Evolutionary conservation across 1,284 basidiomycete species (phyloP), one percentile per base, ranked within the genome.

Genomic region (Cystobasidiaceae sp.): DNA sequence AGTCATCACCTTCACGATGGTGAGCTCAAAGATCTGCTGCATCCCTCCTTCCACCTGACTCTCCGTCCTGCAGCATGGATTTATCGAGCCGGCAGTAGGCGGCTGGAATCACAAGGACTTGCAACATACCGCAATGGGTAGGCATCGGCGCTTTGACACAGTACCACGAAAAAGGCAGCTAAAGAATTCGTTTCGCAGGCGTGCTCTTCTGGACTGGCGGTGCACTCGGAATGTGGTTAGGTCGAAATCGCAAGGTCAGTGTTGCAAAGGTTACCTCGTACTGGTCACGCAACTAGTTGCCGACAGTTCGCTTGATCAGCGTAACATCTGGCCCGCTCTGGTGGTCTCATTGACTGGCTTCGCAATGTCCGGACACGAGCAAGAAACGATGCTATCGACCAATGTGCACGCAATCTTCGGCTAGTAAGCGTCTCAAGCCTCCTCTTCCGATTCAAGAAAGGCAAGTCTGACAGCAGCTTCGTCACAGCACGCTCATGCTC

Each of bases 1-100:
- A 56, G 86, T 97, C 65, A 97, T 97, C 73, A 93, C 93, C 0
- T 96, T 97, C 74, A 96, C 93, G 1, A 90, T 94, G 74, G 65
- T 67, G 15, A 43, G 65, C 13, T 23, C 6, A 4, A n/a, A 5
- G 9, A 25, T 17, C 17, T n/a, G n/a, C n/a, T n/a, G n/a, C n/a
- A n/a, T n/a, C n/a, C n/a, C n/a, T n/a, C n/a, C n/a, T n/a, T n/a
- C n/a, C n/a, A n/a, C n/a, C n/a, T n/a, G n/a, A n/a, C n/a, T n/a
- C n/a, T n/a, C n/a, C n/a, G n/a, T n/a, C n/a, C n/a, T 32, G 8
- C 37, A 71, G 64, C 71, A 73, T 56, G 62, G 71, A 49, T 73
- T 73, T 50, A 57, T 66, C 66, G n/a, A 61, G 44, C 39, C 57
- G 41, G 13, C 25, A 4, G 27, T 65, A 17, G 45, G 44, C 2